Percentiles rank a stretch among this genome's conserved stretches.
phyloP scores from a whole-genome alignment of 495 filamentous ascomycete species.

The Tuber borchii region DNA sequence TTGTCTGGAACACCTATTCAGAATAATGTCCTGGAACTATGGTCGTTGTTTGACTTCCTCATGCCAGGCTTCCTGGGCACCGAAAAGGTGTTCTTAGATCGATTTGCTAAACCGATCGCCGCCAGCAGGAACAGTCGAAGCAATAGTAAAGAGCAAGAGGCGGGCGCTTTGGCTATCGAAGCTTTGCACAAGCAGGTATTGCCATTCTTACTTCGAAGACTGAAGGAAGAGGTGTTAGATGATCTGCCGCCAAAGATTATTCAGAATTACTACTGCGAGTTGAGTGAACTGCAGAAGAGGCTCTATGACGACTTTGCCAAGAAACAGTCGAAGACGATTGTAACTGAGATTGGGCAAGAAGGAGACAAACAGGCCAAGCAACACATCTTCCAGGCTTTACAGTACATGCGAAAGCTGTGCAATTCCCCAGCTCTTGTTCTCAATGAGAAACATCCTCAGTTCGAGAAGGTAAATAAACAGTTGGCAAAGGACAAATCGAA shows the following conservation, averaged over 20 bases:
- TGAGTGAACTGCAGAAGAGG: constrained; percentile 87
- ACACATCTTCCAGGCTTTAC: constrained; percentile 97
- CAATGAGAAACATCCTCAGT: constrained; percentile 86
- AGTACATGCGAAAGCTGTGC: constrained; percentile 98
- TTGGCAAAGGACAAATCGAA: constrained; percentile 64
- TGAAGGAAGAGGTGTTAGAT: constrained; percentile 96
- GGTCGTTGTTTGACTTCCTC: constrained; percentile 97
- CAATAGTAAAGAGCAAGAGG: constrained; percentile 96
- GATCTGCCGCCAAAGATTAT: constrained; percentile 97
- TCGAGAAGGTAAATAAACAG: constrained; percentile 70
- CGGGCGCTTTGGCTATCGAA: constrained; percentile 90
- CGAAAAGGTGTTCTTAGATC: constrained; percentile 94
- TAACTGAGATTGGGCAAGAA: constrained; percentile 64
- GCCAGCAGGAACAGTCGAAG: constrained; percentile 91
- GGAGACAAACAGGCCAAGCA: constrained; percentile 87
- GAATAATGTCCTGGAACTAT: constrained; percentile 96
- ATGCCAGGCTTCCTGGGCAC: constrained; percentile 99
- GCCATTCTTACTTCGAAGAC: constrained; percentile 88
- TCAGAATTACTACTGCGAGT: constrained; percentile 99
- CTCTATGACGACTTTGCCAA: constrained; percentile 94
- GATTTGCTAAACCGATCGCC: constrained; percentile 95
- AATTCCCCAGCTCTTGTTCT: constrained; percentile 94
- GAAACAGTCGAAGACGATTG: constrained; percentile 77
- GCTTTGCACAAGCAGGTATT: constrained; percentile 96
- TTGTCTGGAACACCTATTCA: constrained; percentile 96